Evolutionary conservation across 495 filamentous ascomycete species (phyloP).

Genomic region (Bombardia bombarda): DNA sequence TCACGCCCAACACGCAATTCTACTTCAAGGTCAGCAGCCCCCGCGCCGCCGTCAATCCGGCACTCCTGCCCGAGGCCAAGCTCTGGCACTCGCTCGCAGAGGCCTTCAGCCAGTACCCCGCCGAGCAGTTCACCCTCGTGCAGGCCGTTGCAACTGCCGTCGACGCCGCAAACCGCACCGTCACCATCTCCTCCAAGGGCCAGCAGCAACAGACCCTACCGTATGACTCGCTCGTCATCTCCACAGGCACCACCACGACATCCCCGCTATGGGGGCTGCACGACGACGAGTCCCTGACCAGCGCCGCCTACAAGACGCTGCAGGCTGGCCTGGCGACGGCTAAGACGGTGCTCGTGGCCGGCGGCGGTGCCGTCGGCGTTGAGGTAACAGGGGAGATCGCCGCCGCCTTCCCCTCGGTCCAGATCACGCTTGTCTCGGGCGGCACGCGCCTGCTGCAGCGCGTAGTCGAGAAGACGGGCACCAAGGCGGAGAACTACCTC

Average conservation of each 20-base stretch:
- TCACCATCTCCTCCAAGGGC: neutral
- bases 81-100: constrained; percentile 1
- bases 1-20: constrained; percentile 31
- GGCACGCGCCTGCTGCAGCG: neutral
- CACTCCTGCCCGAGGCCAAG: constrained; percentile 25
- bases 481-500: neutral
- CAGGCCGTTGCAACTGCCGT: neutral
- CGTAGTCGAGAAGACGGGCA: neutral
- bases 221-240: constrained; percentile 1
- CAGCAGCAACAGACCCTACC: neutral
- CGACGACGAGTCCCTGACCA: neutral
- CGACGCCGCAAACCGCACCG: neutral
- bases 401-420: neutral
- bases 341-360: constrained; percentile 1
- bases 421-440: constrained; percentile 2
- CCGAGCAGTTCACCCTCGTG: neutral
- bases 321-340: neutral
- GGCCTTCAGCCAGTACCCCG: constrained; percentile 1
- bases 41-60: constrained; percentile 26
- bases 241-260: constrained; percentile 2
- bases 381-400: constrained; percentile 2
- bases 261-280: neutral
- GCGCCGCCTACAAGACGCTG: neutral
- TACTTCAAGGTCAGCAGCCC: constrained; percentile 35
- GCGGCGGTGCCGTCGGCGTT: constrained; percentile 5